Percentiles rank a stretch among this genome's conserved stretches.
Evolutionary conservation across 2,329 filamentous ascomycete genomes (phyloP).

Genomic region (Celoporthe dispersa): DNA sequence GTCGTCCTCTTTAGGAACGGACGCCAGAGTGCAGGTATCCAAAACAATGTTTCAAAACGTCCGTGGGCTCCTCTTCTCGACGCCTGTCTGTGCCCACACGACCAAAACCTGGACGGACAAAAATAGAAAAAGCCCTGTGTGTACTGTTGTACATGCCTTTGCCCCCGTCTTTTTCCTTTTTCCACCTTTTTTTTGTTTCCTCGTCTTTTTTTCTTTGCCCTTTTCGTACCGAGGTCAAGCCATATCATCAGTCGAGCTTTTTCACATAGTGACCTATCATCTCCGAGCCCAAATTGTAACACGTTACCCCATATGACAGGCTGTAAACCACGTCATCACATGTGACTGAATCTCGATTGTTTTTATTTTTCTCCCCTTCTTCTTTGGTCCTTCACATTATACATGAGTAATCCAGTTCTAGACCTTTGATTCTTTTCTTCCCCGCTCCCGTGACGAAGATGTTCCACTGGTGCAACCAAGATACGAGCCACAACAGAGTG

Average conservation of each 20-base stretch:
- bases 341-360: neutral
- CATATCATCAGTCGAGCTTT: neutral
- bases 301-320: neutral
- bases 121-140: neutral
- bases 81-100: neutral
- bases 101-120: neutral
- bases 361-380: too few relatives aligned
- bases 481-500: too few relatives aligned
- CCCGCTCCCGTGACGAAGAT: too few relatives aligned
- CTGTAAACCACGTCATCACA: neutral
- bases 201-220: neutral
- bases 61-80: neutral
- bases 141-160: too few relatives aligned
- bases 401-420: neutral
- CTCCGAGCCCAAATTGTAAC: neutral
- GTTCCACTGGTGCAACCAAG: too few relatives aligned
- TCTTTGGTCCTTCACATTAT: neutral
- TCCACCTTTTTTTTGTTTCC: too few relatives aligned
- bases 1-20: neutral
- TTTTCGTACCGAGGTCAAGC: neutral
- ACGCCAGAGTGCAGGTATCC: neutral
- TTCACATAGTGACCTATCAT: neutral
- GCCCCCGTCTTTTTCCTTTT: too few relatives aligned
- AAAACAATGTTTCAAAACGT: neutral
- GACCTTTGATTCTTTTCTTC: neutral